These are phyloP conservation scores for Samsoniella hepiali DNA, from an alignment of 2,329 filamentous ascomycete genomes.

Conservation along the genomic window DNA sequence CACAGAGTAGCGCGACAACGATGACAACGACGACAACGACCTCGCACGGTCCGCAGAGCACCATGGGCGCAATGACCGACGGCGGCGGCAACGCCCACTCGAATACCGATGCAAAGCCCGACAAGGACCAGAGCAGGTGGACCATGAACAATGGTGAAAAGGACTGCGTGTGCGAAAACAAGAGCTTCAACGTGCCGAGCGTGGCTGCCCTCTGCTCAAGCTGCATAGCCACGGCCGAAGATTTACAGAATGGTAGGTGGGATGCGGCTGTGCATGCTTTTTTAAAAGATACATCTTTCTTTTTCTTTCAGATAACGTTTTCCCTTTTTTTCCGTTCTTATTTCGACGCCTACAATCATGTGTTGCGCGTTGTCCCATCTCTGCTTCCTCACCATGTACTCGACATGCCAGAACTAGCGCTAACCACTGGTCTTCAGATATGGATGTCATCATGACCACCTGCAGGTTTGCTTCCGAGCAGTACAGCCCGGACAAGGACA, in stretches of 20 bases:
- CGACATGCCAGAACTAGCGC: neutral
- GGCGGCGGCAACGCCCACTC: neutral
- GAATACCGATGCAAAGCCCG: neutral
- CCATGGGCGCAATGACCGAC: neutral
- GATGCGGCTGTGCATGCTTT: neutral
- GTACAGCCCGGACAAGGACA: conserved; percentile 32
- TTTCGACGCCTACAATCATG: too few species aligned
- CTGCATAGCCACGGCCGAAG: conserved; percentile 34
- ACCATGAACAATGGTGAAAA: conserved; percentile 28
- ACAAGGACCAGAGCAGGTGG: conserved; percentile 20
- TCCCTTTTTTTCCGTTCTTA: neutral
- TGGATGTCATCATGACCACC: conserved; percentile 34
- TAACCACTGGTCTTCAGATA: conserved; percentile 27
- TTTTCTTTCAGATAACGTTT: neutral
- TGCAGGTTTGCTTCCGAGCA: conserved; percentile 33
- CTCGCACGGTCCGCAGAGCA: neutral
- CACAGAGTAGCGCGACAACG: neutral
- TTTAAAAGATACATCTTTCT: neutral
- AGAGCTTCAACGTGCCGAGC: conserved; percentile 39
- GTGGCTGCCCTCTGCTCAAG: conserved; percentile 39
- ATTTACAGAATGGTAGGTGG: conserved; percentile 33
- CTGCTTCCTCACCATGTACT: too few species aligned
- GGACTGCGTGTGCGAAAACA: conserved; percentile 37
- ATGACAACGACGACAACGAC: neutral
- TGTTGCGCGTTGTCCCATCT: neutral